A percentile compares a stretch with the other conserved stretches of the same genome.
Evolutionary conservation across 306 rosid species (phyloP).

Genomic region (Trifolium repens): DNA sequence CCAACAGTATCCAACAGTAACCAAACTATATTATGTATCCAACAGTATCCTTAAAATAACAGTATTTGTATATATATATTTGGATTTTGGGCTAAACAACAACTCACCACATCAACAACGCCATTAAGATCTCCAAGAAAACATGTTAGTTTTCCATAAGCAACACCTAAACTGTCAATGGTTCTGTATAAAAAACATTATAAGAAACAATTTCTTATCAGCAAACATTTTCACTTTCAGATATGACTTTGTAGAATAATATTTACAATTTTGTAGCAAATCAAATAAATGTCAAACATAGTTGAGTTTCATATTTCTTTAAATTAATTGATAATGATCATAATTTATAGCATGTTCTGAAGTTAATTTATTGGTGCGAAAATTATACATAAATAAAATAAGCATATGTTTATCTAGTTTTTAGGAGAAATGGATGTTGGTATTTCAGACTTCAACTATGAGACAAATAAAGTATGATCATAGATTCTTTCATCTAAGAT

Average conservation of each 20-base stretch:
- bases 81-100: neutral
- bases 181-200: constrained; percentile 58
- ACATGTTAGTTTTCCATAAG: constrained; percentile 69
- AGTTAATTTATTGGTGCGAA: neutral
- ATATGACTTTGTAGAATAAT: neutral
- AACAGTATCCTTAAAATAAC: too few species aligned
- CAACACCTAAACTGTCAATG: constrained; percentile 70
- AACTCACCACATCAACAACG: constrained; percentile 69
- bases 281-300: constrained; percentile 17
- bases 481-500: too few species aligned
- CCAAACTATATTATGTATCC: too few species aligned
- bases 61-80: too few species aligned
- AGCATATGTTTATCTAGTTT: too few species aligned
- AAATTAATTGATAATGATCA: neutral
- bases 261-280: neutral
- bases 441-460: too few species aligned
- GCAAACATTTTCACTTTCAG: neutral
- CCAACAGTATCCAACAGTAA: too few species aligned
- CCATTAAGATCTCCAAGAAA: constrained; percentile 56
- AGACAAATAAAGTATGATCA: too few species aligned
- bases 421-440: too few species aligned
- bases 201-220: neutral
- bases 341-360: too few species aligned
- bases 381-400: too few species aligned
- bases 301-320: neutral